phyloP scores from a whole-genome alignment of 192 early-diverging fungal species.

The Rhizophagus sp. region DNA sequence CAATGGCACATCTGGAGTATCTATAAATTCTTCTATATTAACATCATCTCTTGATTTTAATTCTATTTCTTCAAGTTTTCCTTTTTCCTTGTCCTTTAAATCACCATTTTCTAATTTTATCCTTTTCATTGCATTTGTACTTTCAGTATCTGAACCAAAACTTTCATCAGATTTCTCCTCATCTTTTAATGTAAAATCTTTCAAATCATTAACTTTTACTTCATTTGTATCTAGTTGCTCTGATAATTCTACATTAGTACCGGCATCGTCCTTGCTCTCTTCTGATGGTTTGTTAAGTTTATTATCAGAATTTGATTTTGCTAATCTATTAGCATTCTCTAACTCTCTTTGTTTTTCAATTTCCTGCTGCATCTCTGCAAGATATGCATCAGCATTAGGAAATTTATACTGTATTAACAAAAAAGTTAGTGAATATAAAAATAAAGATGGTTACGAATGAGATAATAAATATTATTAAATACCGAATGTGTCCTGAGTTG shows the following conservation, averaged over 20 bases:
- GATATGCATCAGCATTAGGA: conserved; percentile 40
- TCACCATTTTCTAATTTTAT: neutral
- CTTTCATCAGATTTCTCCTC: neutral
- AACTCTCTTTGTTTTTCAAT: conserved; percentile 6
- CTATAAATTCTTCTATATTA: conserved; percentile 32
- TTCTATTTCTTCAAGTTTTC: neutral
- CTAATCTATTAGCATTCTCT: conserved; percentile 26
- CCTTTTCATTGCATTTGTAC: neutral
- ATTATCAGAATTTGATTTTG: neutral
- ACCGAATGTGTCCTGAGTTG: conserved; percentile 20
- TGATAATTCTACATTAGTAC: too few species aligned
- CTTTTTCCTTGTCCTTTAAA: neutral
- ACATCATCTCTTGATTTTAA: neutral
- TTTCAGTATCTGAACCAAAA: neutral
- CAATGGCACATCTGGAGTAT: conserved; percentile 45
- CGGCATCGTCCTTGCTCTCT: neutral
- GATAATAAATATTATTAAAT: neutral
- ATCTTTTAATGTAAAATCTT: neutral
- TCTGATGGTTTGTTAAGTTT: neutral
- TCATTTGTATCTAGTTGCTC: neutral
- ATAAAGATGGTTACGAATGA: neutral
- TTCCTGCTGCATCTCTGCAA: conserved; percentile 34
- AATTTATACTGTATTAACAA: conserved; percentile 42
- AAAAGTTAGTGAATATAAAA: neutral
- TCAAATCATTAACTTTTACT: neutral